phyloP scores from a whole-genome alignment of 83 land plant species.

The Larix sibirica region DNA sequence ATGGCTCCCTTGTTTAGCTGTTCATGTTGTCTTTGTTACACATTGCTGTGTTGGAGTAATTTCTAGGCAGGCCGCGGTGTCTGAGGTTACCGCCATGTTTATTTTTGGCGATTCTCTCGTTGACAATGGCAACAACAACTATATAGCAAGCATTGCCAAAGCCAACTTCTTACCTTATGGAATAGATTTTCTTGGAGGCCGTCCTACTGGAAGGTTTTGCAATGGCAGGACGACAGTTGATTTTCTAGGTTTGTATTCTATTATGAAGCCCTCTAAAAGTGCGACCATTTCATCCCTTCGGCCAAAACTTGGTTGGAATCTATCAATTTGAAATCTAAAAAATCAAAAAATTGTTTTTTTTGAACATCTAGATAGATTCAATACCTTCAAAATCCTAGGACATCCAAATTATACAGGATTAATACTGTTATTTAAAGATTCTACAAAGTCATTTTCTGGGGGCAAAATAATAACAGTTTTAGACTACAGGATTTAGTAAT shows the following conservation, averaged over 20 bases:
- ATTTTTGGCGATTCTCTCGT: conserved; percentile 72
- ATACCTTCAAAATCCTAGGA: too few relatives aligned
- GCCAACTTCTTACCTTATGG: conserved; percentile 71
- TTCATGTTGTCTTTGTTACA: neutral
- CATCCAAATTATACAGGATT: too few relatives aligned
- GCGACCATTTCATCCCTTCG: too few relatives aligned
- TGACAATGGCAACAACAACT: conserved; percentile 71
- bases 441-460: too few relatives aligned
- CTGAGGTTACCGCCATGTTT: conserved; percentile 61
- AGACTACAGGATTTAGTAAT: too few relatives aligned
- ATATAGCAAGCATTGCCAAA: conserved; percentile 62
- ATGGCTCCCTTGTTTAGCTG: neutral
- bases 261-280: too few relatives aligned
- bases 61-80: neutral
- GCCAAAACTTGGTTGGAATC: too few relatives aligned
- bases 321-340: too few relatives aligned
- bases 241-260: conserved; percentile 36
- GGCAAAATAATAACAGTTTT: too few relatives aligned
- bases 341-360: too few relatives aligned
- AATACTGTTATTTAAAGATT: too few relatives aligned
- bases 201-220: conserved; percentile 64
- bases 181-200: conserved; percentile 41
- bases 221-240: conserved; percentile 73
- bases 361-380: too few relatives aligned
- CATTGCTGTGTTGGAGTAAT: neutral